A percentile compares a stretch with the other conserved stretches of the same genome.
Conservation (phyloP, 2,329 filamentous ascomycete genomes). For the Lachnum nothofagi region DNA sequence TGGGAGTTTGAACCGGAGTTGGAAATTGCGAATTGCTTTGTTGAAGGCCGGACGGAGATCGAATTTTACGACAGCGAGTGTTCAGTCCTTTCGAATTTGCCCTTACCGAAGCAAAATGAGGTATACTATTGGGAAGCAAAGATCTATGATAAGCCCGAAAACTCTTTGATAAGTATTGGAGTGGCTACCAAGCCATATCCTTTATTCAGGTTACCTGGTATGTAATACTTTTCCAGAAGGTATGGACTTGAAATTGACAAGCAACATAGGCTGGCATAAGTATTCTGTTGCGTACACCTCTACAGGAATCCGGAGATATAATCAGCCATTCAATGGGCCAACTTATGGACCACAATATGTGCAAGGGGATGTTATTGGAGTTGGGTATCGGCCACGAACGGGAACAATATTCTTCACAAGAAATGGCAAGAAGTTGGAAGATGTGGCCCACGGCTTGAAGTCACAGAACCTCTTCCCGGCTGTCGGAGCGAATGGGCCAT, state of each 20-base stretch:
- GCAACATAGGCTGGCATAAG: slow-evolving; percentile 72
- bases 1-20: slow-evolving; percentile 99
- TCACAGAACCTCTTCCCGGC: slow-evolving; percentile 96
- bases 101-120: slow-evolving; percentile 97
- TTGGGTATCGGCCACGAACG: slow-evolving; percentile 89
- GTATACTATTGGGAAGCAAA: slow-evolving; percentile 99
- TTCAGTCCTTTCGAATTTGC: slow-evolving; percentile 75
- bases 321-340: slow-evolving; percentile 80
- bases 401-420: slow-evolving; percentile 97
- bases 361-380: slow-evolving; percentile 92
- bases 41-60: slow-evolving; percentile 92
- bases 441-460: slow-evolving; percentile 88
- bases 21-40: slow-evolving; percentile 98
- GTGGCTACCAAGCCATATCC: slow-evolving; percentile 97
- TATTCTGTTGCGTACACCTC: slow-evolving; percentile 89
- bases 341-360: slow-evolving; percentile 78
- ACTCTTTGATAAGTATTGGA: slow-evolving; percentile 79
- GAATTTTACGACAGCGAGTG: slow-evolving; percentile 99
- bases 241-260: slow-evolving; percentile 11
- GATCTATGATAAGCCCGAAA: slow-evolving; percentile 94
- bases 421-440: slow-evolving; percentile 95
- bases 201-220: slow-evolving; percentile 87
- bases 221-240: slow-evolving; percentile 27
- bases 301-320: slow-evolving; percentile 77
- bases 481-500: slow-evolving; percentile 91